A percentile compares a stretch with the other conserved stretches of the same genome.
phyloP scores from a whole-genome alignment of 768 basidiomycete genomes.

The Naganishia friedmannii region DNA sequence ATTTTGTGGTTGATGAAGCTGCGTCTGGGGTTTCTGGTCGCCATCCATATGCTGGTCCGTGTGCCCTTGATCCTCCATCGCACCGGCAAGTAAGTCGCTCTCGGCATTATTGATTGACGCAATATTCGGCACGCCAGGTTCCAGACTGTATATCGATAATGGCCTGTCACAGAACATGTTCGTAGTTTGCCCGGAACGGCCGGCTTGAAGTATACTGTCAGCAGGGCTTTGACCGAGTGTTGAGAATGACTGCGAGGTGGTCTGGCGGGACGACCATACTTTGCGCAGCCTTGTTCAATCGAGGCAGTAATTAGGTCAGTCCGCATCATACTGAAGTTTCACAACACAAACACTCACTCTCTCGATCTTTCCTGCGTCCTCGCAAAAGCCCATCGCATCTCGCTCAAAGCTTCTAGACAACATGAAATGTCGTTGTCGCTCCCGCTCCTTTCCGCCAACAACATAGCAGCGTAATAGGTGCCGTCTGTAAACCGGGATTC shows the following conservation, averaged over 20 bases:
- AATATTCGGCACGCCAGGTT: background rate
- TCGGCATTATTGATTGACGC: background rate
- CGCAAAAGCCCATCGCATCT: slow-evolving; percentile 73
- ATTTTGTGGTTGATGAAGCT: background rate
- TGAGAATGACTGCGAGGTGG: background rate
- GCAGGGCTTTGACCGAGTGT: background rate
- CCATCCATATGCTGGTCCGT: background rate
- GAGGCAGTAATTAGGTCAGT: background rate
- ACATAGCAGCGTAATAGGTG: slow-evolving; percentile 78
- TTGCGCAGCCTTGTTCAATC: background rate
- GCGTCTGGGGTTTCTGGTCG: too few relatives aligned
- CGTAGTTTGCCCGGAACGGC: background rate
- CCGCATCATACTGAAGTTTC: background rate
- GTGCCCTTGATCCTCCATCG: background rate
- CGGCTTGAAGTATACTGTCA: background rate
- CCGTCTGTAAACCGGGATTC: slow-evolving; percentile 58
- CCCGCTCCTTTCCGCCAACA: slow-evolving; percentile 63
- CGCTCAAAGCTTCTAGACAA: slow-evolving; percentile 71
- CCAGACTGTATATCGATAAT: slow-evolving; percentile 2
- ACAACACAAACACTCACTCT: slow-evolving; percentile 36
- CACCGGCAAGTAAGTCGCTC: background rate
- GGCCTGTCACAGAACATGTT: background rate
- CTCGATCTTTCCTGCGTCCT: slow-evolving; percentile 63
- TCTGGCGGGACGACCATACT: background rate
- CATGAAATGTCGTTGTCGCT: slow-evolving; percentile 58